Percentiles rank a stretch among this genome's conserved stretches.
Conservation (phyloP, 1,139 yeast species). For the Candida tropicalis region DNA sequence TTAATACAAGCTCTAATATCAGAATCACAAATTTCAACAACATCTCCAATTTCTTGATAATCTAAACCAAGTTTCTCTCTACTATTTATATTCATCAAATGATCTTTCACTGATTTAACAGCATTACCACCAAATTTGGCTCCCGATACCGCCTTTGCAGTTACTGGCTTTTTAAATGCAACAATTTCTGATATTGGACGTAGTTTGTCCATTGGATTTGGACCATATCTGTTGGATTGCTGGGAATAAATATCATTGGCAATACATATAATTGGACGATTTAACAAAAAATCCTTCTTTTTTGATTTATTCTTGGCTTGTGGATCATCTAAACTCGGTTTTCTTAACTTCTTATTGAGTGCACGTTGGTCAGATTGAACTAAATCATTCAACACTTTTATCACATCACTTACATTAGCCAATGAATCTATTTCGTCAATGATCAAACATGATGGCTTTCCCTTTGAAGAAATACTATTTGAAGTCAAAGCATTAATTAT, state of each 20-base stretch:
- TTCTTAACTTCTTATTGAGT: constrained; percentile 22
- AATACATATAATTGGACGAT: constrained; percentile 87
- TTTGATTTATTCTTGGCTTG: constrained; percentile 26
- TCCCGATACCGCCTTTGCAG: constrained; percentile 45
- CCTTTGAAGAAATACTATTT: constrained; percentile 53
- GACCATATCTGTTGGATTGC: constrained; percentile 29
- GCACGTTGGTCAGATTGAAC: constrained; percentile 61
- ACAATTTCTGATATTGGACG: constrained; percentile 75
- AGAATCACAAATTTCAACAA: constrained; percentile 75
- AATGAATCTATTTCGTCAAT: constrained; percentile 94
- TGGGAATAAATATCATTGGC: constrained; percentile 85
- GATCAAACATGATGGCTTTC: constrained; percentile 76
- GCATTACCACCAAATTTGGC: constrained; percentile 38
- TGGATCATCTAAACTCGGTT: constrained; percentile 13
- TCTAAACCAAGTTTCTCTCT: constrained; percentile 37
- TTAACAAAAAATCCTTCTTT: constrained; percentile 44
- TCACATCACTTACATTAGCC: constrained; percentile 72
- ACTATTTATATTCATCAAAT: constrained; percentile 34
- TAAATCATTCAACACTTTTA: constrained; percentile 66
- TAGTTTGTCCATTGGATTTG: constrained; percentile 64
- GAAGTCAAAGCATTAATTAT: constrained; percentile 72
- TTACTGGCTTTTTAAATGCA: constrained; percentile 58
- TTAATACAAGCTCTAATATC: constrained; percentile 88
- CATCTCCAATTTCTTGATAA: constrained; percentile 43
- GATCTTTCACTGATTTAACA: constrained; percentile 43